Evolutionary conservation across 768 basidiomycete genomes (phyloP).

Genomic region (Leccinum broughii): DNA sequence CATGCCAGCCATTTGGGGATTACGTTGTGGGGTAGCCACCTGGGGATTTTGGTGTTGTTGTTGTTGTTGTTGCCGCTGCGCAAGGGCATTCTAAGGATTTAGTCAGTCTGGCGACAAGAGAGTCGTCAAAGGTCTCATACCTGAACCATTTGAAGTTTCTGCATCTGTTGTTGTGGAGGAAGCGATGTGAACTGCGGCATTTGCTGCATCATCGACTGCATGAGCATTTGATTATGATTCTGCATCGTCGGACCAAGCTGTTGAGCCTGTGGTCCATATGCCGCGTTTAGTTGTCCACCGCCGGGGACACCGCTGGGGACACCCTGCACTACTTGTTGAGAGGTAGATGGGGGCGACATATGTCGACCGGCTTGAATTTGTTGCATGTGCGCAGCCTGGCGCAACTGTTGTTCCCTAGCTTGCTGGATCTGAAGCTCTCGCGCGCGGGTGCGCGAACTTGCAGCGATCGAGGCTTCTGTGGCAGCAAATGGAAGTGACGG

Average conservation of each 20-base stretch:
- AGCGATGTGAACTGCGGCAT: constrained; percentile 56
- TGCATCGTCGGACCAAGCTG: constrained; percentile 53
- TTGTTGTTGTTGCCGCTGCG: constrained; percentile 32
- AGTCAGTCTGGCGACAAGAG: constrained; percentile 9
- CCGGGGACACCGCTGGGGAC: constrained; percentile 12
- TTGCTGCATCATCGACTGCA: constrained; percentile 52
- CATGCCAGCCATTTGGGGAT: constrained; percentile 33
- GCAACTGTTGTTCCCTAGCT: constrained; percentile 35
- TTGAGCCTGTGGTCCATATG: constrained; percentile 38
- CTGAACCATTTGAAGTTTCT: constrained; percentile 55
- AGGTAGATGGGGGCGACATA: constrained; percentile 42
- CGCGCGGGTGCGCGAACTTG: constrained; percentile 33
- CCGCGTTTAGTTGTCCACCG: constrained; percentile 20
- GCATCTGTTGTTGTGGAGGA: constrained; percentile 56
- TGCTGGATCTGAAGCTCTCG: constrained; percentile 39
- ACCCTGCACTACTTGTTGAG: constrained; percentile 23
- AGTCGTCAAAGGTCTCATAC: constrained; percentile 32
- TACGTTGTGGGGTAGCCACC: constrained; percentile 25
- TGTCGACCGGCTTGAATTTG: constrained; percentile 39
- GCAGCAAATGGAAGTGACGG: constrained; percentile 34
- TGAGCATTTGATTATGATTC: constrained; percentile 54
- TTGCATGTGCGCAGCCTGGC: constrained; percentile 35
- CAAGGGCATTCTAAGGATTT: constrained; percentile 15
- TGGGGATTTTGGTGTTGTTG: constrained; percentile 32
- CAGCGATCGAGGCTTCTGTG: constrained; percentile 37